Conservation (phyloP, 2,329 filamentous ascomycete species). For the Huntiella omanensis region DNA sequence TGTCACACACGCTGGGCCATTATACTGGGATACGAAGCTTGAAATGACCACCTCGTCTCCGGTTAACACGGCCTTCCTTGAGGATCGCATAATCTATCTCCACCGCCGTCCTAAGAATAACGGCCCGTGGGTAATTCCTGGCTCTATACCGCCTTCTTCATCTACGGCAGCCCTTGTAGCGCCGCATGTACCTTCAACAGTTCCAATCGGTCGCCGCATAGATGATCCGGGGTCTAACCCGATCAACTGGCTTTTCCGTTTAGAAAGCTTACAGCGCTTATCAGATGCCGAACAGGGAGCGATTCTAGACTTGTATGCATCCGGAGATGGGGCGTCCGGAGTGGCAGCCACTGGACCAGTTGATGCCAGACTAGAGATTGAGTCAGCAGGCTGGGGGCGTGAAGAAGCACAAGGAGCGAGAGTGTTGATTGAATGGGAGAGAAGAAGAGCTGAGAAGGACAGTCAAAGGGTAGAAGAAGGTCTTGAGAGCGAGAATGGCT, state of each 20-base stretch:
- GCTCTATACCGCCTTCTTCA: not conserved
- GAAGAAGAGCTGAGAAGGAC: not conserved
- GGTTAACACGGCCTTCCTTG: constrained; percentile 41
- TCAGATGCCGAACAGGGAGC: constrained; percentile 48
- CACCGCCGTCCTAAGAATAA: constrained; percentile 51
- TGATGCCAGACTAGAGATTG: constrained; percentile 53
- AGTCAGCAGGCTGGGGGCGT: constrained; percentile 15
- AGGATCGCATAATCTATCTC: constrained; percentile 56
- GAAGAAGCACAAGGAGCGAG: not conserved
- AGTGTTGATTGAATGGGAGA: constrained; percentile 1
- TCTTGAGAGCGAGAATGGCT: not conserved
- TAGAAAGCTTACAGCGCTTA: constrained; percentile 33
- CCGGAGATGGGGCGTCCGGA: constrained; percentile 26
- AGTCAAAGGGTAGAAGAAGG: not conserved
- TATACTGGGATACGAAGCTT: constrained; percentile 66
- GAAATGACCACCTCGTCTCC: constrained; percentile 48
- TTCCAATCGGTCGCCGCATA: not conserved
- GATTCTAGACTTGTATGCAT: constrained; percentile 35
- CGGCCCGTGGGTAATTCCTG: constrained; percentile 33
- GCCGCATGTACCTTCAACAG: not conserved
- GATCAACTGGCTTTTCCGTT: constrained; percentile 57
- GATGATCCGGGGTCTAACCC: constrained; percentile 19
- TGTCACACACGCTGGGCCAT: constrained; percentile 38
- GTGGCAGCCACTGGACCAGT: constrained; percentile 24
- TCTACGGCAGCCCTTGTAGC: not conserved